Base-by-base conservation (phyloP, 192 early-diverging fungal species). In the Ambispora gerdemannii region DNA sequence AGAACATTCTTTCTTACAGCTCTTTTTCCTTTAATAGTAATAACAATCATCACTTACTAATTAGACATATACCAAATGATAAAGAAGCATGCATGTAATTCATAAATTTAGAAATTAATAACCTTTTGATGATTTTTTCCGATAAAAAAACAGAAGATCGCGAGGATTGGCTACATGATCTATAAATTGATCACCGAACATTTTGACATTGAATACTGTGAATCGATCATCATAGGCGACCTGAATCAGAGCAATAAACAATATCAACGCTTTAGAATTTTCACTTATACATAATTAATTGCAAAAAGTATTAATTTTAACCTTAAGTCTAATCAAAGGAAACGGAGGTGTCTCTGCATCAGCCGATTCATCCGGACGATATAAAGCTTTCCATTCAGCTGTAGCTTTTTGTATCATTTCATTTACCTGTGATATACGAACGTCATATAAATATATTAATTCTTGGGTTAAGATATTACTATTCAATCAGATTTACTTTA, bases 401-500 rank as follows among this genome's bases (percentile, higher is more conserved):
- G 86, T 84, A 3, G 94, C 93, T 8, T 70, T 47, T 15, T 82
- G 71, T 28, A 96, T 87, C 74, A 96, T 70, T 3, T 83, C 80
- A 11, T 88, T 77, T 50, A 89, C 75, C 78, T 80, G 33, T 31
- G 38, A 25, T 50, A 64, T 74, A 69, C 2, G 47, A 36, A 30
- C 28, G 27, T 25, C 8, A 6, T 51, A 70, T 11, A 8, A 58
- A 3, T 1, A 28, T 13, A 1, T 28, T 17, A 67, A 52, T 50
- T 8, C n/a, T 15, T 8, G 35, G 11, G 53, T 17, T 20, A 17
- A 31, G 2, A 50, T 50, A 47, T 28, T 4, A 47, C 24, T 50
- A 50, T 27, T 24, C n/a, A 28, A 10, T 6, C 10, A 10, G 24
- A 35, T 13, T 32, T 38, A 85, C 90, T 69, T 79, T 85, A 53